Conservation (phyloP, 2,329 filamentous ascomycete genomes). For the Gyromitra esculenta region DNA sequence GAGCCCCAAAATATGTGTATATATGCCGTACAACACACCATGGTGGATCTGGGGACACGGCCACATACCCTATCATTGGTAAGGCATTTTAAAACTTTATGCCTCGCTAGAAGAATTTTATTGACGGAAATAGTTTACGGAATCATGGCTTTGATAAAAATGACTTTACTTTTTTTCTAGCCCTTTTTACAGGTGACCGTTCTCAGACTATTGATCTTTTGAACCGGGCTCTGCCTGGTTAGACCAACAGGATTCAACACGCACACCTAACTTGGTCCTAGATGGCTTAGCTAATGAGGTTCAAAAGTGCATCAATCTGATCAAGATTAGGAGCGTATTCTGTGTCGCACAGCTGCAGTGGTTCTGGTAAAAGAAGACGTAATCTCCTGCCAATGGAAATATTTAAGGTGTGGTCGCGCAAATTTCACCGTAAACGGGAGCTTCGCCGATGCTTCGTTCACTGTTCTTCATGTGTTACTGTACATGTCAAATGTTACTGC, state of each 20-base stretch:
- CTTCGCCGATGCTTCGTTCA: slow-evolving; percentile 40
- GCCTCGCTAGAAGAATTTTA: neutral
- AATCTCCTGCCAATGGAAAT: neutral
- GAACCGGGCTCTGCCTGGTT: neutral
- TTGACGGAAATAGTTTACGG: neutral
- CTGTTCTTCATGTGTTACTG: slow-evolving; percentile 35
- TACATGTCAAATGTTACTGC: neutral
- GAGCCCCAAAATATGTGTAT: slow-evolving; percentile 21
- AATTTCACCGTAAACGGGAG: neutral
- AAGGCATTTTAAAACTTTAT: slow-evolving; percentile 13
- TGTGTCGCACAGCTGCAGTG: neutral
- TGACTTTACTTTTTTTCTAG: neutral
- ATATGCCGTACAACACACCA: slow-evolving; percentile 35
- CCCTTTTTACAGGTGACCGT: neutral
- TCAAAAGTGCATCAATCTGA: neutral
- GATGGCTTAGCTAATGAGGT: neutral
- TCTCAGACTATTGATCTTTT: neutral
- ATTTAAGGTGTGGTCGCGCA: slow-evolving; percentile 9
- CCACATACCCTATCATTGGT: slow-evolving; percentile 12
- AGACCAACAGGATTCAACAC: neutral
- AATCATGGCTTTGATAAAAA: neutral
- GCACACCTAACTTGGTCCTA: neutral
- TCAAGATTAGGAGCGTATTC: neutral
- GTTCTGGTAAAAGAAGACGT: neutral
- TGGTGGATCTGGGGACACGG: slow-evolving; percentile 7